Evolutionary conservation across 2,329 filamentous ascomycete species (phyloP).

Genomic region (Ascomycota sp.): DNA sequence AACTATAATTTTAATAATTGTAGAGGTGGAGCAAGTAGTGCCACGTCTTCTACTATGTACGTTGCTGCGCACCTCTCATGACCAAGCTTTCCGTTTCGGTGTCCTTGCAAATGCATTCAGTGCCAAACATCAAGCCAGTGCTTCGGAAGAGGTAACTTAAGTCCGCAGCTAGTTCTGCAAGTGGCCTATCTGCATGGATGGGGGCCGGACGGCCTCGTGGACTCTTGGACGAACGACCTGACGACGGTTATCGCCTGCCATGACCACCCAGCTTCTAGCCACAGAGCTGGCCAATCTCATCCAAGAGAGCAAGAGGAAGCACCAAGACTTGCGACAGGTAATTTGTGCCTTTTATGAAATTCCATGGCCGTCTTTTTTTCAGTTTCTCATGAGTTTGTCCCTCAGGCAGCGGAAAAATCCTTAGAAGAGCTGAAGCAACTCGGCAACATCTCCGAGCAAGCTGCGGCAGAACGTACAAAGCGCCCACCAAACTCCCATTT

Average conservation of each 20-base stretch:
- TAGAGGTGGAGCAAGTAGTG: conserved; percentile 1
- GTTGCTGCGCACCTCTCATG: no score
- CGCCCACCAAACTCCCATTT: conserved; percentile 1
- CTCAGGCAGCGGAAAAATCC: conserved; percentile 76
- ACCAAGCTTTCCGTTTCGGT: not conserved
- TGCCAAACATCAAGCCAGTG: not conserved
- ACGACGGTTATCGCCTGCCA: conserved; percentile 22
- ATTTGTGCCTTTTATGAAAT: conserved; percentile 2
- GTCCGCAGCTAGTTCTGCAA: not conserved
- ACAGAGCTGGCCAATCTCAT: conserved; percentile 79
- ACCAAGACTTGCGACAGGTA: conserved; percentile 72
- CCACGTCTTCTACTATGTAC: no score
- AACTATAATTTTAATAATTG: conserved; percentile 1
- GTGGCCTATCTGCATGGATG: conserved; percentile 8
- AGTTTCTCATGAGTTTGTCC: not conserved
- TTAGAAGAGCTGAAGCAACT: conserved; percentile 60
- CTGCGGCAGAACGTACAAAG: conserved; percentile 18
- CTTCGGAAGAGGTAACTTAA: not conserved
- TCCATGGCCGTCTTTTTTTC: not conserved
- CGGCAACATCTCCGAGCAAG: conserved; percentile 14
- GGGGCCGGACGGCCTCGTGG: conserved; percentile 4
- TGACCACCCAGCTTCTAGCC: conserved; percentile 80
- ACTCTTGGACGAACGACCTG: conserved; percentile 8
- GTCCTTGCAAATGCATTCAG: no score
- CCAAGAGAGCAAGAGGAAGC: conserved; percentile 89